Conservation (phyloP, 23 red algal species). For the Chondrus crispus region DNA sequence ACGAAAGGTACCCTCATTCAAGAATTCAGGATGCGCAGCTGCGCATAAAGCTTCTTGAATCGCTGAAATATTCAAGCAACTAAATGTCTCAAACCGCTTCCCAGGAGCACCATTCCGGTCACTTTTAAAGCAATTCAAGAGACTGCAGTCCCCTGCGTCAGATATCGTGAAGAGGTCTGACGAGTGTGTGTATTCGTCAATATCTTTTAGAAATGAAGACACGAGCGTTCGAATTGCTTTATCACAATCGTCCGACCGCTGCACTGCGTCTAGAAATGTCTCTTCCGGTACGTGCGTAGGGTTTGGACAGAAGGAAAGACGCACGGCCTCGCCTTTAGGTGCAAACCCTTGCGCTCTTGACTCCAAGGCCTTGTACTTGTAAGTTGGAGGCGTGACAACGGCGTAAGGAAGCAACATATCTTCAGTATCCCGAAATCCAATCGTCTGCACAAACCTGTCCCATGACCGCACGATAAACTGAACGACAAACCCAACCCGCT, state of each 20-base stretch:
- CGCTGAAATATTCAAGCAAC: no score
- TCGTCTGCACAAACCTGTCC: neutral
- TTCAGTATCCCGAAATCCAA: neutral
- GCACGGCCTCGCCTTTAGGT: neutral
- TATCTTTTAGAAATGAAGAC: neutral
- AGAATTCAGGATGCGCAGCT: no score
- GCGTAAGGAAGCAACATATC: neutral
- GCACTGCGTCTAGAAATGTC: neutral
- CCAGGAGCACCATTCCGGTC: no score
- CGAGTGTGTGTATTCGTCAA: neutral
- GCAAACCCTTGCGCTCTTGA: neutral
- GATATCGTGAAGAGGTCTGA: no score
- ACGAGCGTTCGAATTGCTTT: neutral
- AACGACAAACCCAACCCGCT: neutral
- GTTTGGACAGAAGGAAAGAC: no score
- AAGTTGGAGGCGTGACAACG: neutral
- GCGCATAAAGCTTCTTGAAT: no score
- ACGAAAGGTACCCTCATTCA: no score
- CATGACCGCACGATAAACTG: neutral
- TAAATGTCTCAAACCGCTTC: no score
- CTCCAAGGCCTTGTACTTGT: neutral
- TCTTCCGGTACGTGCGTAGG: no score
- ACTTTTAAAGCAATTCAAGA: no score
- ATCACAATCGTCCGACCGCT: neutral
- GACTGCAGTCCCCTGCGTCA: no score